Percentiles rank a stretch among this genome's conserved stretches.
Conservation (phyloP, 208 protist genomes). For the Leishmania turanica region DNA sequence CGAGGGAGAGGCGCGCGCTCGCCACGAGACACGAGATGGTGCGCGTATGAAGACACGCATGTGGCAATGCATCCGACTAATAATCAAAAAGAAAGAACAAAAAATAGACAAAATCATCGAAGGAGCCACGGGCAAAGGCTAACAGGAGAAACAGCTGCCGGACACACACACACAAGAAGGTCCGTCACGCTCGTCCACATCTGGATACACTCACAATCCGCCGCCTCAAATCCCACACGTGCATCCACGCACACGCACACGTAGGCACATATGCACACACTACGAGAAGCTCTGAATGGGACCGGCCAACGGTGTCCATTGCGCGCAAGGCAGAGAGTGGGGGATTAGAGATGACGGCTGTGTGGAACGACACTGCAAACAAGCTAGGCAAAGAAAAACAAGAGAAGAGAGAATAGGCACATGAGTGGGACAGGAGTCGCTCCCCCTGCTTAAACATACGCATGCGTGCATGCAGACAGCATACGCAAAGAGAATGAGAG, state of each 20-base stretch:
- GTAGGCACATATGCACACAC: not conserved
- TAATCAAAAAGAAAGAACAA: not conserved
- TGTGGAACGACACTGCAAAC: not conserved
- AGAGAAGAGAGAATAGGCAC: not conserved
- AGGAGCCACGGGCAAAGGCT: not conserved
- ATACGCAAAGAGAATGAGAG: constrained; percentile 10
- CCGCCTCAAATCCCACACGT: not conserved
- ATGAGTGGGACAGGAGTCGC: not conserved
- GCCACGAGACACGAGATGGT: not conserved
- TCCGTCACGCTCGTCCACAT: not conserved
- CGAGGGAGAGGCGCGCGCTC: too few relatives aligned
- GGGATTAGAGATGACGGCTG: not conserved
- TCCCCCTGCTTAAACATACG: not conserved
- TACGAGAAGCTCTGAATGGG: not conserved
- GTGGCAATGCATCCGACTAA: not conserved
- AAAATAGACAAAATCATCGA: not conserved
- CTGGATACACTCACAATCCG: not conserved
- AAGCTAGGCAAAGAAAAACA: not conserved
- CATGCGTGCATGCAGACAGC: not conserved
- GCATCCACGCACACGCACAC: not conserved
- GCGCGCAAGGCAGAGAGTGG: not conserved
- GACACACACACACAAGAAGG: not conserved
- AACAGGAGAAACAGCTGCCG: not conserved
- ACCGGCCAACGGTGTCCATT: not conserved
- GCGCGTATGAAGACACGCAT: not conserved